Base-by-base conservation (phyloP, 768 basidiomycete genomes). In the Lactarius akahatsu region DNA sequence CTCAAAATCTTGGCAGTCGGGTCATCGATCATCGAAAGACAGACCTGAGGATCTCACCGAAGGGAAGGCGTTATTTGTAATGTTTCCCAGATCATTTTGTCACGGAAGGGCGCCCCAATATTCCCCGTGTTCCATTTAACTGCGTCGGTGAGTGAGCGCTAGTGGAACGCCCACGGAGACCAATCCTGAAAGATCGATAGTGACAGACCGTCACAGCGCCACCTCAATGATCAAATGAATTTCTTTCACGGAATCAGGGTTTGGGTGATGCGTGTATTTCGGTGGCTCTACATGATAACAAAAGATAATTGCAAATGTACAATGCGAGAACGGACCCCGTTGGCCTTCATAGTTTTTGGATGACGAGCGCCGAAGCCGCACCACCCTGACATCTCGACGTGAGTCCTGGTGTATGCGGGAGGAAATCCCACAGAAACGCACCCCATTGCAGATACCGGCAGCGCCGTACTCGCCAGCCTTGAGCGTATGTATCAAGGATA, bases 381-480 rank as follows among this genome's bases (percentile, higher is more conserved):
- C 94, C 94, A 73, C 94, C 94, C 92, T 94, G 73, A 23, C 72
- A 62, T 71, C 67, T 72, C 65, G 18, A 57, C 18, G 66, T 63
- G 57, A 69, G 40, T 61, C 59, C 23, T 65, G 52, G 60, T 34
- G 32, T n/a, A 23, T 43, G 15, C 41, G 54, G 54, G 56, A 36
- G 11, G 59, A 13, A 56, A 50, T 61, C 3, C 23, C 20, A 57
- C 26, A 54, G 65, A 66, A 15, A 83, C 94, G 77, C 76, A 96
- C 94, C 69, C 95, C 96, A 74, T 98, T 98, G 85, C 96, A 98
- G 71, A 98, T 90, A 76, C 90, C 95, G 45, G 96, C 96, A 62
- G 92, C 94, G 71, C 96, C 96, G 73, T 96, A 97, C 79, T 98
- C 83, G 45, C 96, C 96, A 3, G 88, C 77, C 81, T 96, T 89